Evolutionary conservation across 2,329 filamentous ascomycete species (phyloP), one percentile per base, ranked within the genome.

Genomic region (Pyrenochaeta sp.): DNA sequence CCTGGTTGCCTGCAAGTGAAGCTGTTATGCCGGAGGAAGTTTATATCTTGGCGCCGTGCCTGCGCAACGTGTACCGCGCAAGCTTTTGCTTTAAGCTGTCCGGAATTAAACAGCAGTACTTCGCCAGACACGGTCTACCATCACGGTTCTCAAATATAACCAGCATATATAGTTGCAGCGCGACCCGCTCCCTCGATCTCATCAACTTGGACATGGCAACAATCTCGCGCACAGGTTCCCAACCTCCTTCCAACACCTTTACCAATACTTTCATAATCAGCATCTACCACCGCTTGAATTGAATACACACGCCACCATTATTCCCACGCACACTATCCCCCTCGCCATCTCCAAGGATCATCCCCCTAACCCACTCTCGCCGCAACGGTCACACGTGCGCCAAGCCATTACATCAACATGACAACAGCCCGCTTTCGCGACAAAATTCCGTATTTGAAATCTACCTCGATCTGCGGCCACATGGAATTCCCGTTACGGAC

Each of bases 361-460:
- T 37, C 36, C 31, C 41, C 30, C 39, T 41, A 43, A n/a, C n/a
- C 19, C 18, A 20, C 34, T n/a, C 21, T 15, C 24, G 55, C 52
- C 57, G 53, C 56, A n/a, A n/a, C n/a, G n/a, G n/a, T n/a, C n/a
- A n/a, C n/a, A n/a, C n/a, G n/a, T n/a, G n/a, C n/a, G n/a, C n/a
- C n/a, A n/a, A n/a, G 48, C 51, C 42, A 60, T 62, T 50, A 58
- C 62, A 58, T 64, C 62, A 55, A 50, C 31, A 59, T 65, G 62
- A 65, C 62, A 57, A 31, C n/a, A n/a, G n/a, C n/a, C n/a, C n/a
- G n/a, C n/a, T n/a, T n/a, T n/a, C n/a, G 41, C 32, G 14, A 20
- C 22, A 22, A 49, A 61, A 59, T 50, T 48, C 19, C 41, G 44
- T 44, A 45, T 39, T 28, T 43, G 38, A 42, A 51, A n/a, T n/a